Evolutionary conservation across 2,329 filamentous ascomycete species (phyloP).

Genomic region (Amylocarpus encephaloides): DNA sequence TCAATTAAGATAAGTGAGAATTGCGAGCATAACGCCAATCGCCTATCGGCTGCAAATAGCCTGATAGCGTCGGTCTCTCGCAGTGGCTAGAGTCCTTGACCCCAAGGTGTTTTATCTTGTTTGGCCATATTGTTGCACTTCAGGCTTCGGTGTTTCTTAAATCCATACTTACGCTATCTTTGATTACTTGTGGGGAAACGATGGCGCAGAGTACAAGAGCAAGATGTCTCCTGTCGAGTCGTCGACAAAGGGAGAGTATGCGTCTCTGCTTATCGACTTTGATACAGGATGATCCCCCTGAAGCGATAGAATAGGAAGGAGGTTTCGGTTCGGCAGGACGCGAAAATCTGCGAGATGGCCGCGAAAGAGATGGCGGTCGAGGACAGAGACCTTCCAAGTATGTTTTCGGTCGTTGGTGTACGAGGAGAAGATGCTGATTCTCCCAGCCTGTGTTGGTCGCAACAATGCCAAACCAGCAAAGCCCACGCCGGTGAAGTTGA

Average conservation of each 20-base stretch:
- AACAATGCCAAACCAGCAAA: constrained; percentile 3
- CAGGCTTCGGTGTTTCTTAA: neutral
- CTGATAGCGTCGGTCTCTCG: too few species aligned
- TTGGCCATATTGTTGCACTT: neutral
- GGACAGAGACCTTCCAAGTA: neutral
- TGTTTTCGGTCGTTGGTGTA: neutral
- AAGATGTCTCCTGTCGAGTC: neutral
- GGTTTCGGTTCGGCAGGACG: neutral
- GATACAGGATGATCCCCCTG: neutral
- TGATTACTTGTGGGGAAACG: too few species aligned
- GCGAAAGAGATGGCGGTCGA: neutral
- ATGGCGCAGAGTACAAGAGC: too few species aligned
- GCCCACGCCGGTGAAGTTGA: constrained; percentile 51
- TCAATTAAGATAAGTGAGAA: too few species aligned
- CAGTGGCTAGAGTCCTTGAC: too few species aligned
- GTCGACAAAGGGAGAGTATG: neutral
- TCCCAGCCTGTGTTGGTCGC: neutral
- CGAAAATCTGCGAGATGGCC: neutral
- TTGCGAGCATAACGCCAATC: too few species aligned
- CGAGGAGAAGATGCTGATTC: neutral
- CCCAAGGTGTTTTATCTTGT: too few species aligned
- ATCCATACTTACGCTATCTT: too few species aligned
- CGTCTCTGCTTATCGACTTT: neutral
- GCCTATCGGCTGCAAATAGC: too few species aligned
- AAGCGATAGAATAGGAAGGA: neutral